Conservation (phyloP, 163 green algal species). For the Coccomyxa subellipsoidea region DNA sequence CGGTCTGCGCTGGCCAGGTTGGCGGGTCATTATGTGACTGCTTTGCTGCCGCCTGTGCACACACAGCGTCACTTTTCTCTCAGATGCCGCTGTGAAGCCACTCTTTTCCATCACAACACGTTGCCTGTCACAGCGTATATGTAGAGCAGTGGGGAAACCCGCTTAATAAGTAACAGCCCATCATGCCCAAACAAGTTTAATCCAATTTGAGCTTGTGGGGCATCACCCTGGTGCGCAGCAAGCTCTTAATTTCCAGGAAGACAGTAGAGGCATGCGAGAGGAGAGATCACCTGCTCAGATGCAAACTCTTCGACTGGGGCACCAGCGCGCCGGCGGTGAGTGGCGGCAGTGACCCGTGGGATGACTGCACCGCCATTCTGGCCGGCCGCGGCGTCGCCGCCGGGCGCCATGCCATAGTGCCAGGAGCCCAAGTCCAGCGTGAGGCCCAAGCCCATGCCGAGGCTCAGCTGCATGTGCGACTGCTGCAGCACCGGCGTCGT, state of each 20-base stretch:
- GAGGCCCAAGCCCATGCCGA: constrained; percentile 2
- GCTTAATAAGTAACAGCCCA: no score
- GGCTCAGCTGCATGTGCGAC: constrained; percentile 9
- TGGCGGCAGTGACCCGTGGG: background rate
- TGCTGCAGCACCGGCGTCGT: constrained; percentile 8
- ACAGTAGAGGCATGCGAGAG: no score
- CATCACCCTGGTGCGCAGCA: no score
- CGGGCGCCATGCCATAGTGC: background rate
- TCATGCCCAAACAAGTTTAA: no score
- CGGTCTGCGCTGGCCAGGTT: background rate
- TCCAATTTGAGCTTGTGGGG: no score
- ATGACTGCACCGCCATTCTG: background rate
- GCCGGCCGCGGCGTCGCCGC: no score
- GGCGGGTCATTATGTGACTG: background rate
- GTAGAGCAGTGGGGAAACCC: no score
- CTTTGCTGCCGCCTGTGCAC: background rate
- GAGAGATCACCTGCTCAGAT: background rate
- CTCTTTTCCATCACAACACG: no score
- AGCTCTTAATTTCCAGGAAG: no score
- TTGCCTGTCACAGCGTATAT: no score
- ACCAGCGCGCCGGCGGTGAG: background rate
- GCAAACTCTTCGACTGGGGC: background rate
- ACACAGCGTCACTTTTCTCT: background rate
- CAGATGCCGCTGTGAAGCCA: no score
- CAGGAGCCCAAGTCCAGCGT: constrained; percentile 3